Percentiles rank a stretch among this genome's conserved stretches.
Evolutionary conservation across 306 rosid species (phyloP).

Genomic region (Pyrus betulifolia): DNA sequence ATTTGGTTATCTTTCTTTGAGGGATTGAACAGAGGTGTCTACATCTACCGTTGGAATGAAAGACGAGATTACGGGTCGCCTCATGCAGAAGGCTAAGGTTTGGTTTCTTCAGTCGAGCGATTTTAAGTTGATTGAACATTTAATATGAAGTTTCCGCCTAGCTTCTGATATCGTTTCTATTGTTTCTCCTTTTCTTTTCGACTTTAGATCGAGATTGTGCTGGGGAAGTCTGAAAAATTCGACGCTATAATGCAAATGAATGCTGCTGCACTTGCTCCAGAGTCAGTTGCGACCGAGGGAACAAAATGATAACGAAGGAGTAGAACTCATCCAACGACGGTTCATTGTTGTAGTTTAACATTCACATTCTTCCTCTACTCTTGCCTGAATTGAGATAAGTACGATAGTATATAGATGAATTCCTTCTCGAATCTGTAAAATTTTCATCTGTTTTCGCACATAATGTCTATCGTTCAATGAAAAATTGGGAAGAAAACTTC

Average conservation of each 20-base stretch:
- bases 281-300: conserved; percentile 32
- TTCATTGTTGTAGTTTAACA: conserved; percentile 48
- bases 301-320: conserved; percentile 29
- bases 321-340: conserved; percentile 13
- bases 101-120: background rate
- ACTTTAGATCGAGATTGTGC: conserved; percentile 80
- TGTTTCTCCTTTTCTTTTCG: background rate
- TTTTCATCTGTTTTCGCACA: conserved; percentile 21
- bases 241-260: conserved; percentile 59
- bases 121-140: background rate
- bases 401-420: conserved; percentile 22
- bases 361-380: conserved; percentile 26
- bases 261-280: conserved; percentile 32
- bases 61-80: conserved; percentile 82
- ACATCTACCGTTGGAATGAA: conserved; percentile 92
- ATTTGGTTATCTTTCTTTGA: conserved; percentile 10
- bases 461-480: background rate
- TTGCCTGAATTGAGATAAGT: conserved; percentile 26
- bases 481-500: background rate
- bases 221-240: conserved; percentile 86
- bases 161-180: background rate
- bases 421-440: conserved; percentile 22
- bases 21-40: conserved; percentile 54
- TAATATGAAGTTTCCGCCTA: background rate
- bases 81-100: conserved; percentile 96